Evolutionary conservation across 768 basidiomycete species (phyloP).

Genomic region (Solioccasus polychromus): DNA sequence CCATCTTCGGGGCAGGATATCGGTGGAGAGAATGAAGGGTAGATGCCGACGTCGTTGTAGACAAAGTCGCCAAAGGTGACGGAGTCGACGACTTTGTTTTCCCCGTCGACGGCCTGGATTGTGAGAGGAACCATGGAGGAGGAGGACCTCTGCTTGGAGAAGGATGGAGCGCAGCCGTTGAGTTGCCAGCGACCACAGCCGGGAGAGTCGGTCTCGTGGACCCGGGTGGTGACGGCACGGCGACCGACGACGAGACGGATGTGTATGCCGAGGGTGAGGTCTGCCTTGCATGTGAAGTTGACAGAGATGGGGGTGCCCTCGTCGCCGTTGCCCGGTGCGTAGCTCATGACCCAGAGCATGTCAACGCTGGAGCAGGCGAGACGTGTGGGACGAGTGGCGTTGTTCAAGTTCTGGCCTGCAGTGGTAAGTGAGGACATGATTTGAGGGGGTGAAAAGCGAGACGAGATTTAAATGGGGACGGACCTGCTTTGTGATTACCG

Average conservation of each 20-base stretch:
- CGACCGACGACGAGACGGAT: slow-evolving; percentile 74
- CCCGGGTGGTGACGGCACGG: slow-evolving; percentile 65
- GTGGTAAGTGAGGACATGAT: slow-evolving; percentile 6
- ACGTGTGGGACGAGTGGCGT: slow-evolving; percentile 17
- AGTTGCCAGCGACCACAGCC: slow-evolving; percentile 62
- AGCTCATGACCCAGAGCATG: slow-evolving; percentile 64
- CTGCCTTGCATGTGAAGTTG: slow-evolving; percentile 38
- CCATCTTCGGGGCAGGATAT: background rate
- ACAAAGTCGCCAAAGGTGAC: slow-evolving; percentile 71
- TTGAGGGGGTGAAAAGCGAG: background rate
- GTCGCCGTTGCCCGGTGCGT: slow-evolving; percentile 62
- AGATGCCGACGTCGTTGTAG: slow-evolving; percentile 51
- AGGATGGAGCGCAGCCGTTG: slow-evolving; percentile 56
- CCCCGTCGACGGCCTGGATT: slow-evolving; percentile 58
- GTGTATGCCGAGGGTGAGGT: slow-evolving; percentile 37
- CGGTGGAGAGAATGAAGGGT: background rate
- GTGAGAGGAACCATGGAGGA: slow-evolving; percentile 51
- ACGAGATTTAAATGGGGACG: slow-evolving; percentile 25
- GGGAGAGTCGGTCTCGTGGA: slow-evolving; percentile 48
- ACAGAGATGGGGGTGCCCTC: slow-evolving; percentile 62
- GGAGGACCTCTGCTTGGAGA: slow-evolving; percentile 37
- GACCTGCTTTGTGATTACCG: slow-evolving; percentile 15
- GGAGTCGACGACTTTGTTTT: slow-evolving; percentile 55
- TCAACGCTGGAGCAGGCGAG: slow-evolving; percentile 47
- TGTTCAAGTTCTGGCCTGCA: slow-evolving; percentile 9